Base-by-base conservation (phyloP, 352 stramenopile genomes). In the Phytopythium sindhum region DNA sequence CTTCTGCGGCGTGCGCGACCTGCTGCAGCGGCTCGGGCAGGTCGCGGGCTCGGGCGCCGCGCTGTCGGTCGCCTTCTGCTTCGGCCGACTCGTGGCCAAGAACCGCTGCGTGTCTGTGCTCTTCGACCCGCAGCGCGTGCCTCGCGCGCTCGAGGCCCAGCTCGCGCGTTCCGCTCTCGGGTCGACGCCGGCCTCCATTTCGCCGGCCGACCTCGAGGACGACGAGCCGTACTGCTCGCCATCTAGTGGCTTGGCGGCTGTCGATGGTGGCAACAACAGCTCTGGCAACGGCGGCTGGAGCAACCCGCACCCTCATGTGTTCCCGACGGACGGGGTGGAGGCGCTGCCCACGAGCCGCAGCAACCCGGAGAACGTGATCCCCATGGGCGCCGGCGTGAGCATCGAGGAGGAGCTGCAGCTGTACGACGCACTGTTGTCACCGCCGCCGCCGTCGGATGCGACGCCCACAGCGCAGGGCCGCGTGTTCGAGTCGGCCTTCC, bases 21-120 rank as follows among this genome's bases (percentile, higher is more conserved):
- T 93, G 66, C 63, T 93, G 48, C 84, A 92, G 67, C 84, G 85
- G 61, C 86, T 92, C 54, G 84, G 84, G 17, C 75, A 88, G 57
- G 65, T 90, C 29, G 81, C 84, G 0, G 72, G 70, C 23, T 80
- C 76, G 17, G 81, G 84, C 23, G 67, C 74, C 0, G 60, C 69
- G 24, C 69, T 93, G 64, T 86, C 80, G 14, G 89, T 93, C 41
- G 65, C 70, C 15, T 89, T 93, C 68, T 86, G 83, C 54, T 75
- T 86, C 39, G 84, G 84, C 2, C 76, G 81, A 1, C 68, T 92
- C 23, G 81, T 92, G n/a, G 84, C 84, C 28, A 92, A 91, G 72
- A 89, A 93, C 50, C 80, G 81, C 31, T 79, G 71, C 52, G 62
- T 93, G 4, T 83, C 81, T 10, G 80, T 90, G 77, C 61, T 89